phyloP scores from a whole-genome alignment of 306 rosid species.

The Medicago arabica region DNA sequence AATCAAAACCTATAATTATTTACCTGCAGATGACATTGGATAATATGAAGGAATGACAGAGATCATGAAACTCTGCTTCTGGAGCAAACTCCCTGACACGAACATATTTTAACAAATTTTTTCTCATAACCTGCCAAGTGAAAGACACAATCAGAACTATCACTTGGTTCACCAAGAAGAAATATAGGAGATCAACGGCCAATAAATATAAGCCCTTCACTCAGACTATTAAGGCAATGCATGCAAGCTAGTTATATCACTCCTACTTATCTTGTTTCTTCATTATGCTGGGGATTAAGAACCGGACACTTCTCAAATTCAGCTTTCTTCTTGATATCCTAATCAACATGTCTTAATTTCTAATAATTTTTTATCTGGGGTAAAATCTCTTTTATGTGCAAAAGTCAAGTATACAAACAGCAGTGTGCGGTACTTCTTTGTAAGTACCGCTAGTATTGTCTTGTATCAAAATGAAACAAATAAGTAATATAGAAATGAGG shows the following conservation, averaged over 20 bases:
- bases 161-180: constrained; percentile 32
- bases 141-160: constrained; percentile 42
- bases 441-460: no score
- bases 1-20: not conserved
- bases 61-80: constrained; percentile 76
- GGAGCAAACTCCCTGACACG: constrained; percentile 91
- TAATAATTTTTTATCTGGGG: not conserved
- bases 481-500: no score
- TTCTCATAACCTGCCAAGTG: constrained; percentile 80
- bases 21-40: constrained; percentile 54
- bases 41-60: constrained; percentile 67
- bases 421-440: not conserved
- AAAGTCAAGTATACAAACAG: constrained; percentile 8
- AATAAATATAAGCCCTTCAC: constrained; percentile 6
- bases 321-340: constrained; percentile 27
- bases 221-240: constrained; percentile 12
- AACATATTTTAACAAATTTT: constrained; percentile 72
- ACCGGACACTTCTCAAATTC: constrained; percentile 9
- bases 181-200: constrained; percentile 23
- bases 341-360: constrained; percentile 35
- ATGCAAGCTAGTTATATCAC: not conserved
- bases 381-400: not conserved
- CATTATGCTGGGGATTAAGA: constrained; percentile 1
- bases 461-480: no score
- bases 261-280: constrained; percentile 25